Base-by-base conservation (phyloP, 768 basidiomycete genomes). In the Kwoniella mangroviensis region DNA sequence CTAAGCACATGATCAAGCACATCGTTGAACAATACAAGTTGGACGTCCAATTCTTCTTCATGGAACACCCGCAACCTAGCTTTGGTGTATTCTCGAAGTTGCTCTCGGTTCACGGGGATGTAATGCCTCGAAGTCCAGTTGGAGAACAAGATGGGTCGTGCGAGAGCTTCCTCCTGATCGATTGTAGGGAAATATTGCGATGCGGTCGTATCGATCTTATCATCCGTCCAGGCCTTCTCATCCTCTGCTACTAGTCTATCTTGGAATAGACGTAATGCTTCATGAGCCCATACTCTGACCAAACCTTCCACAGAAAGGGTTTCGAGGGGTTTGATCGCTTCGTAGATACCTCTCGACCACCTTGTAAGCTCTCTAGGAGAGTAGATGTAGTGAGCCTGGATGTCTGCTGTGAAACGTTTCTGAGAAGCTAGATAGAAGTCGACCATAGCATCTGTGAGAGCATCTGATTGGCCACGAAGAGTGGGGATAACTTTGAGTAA, bases 101-200 rank as follows among this genome's bases (percentile, higher is more conserved):
- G 86, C 76, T 97, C 96, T 60, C 97, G 89, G 71, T 97, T 93
- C 55, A 99, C 96, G 2, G 97, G 90, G 56, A 98, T 89, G 82
- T 98, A 98, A 80, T 98, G 85, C 84, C 95, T 94, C 11, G 96
- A 95, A 0, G 96, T 98, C 97, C 97, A 99, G 83, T 98, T 98
- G 22, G 97, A 98, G 87, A 94, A 99, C 45, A 99, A 85, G 74
- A 99, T 94, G 0, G 97, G 97, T 17, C 97, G 89, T 41, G 74
- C 83, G 28, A 99, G 87, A 1, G 97, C 94, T 79, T 97, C 94
- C 26, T 90, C 89, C 52, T 87, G 87, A 80, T 92, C 89, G 82
- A 97, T 91, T 2, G 92, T 94, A 0, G 94, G 95, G 90, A 99
- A 99, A 83, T 97, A 90, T 70, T 90, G 87, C 86, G 91, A 86